phyloP scores from a whole-genome alignment of 2,329 filamentous ascomycete species.

The Fusarium liriodendri region DNA sequence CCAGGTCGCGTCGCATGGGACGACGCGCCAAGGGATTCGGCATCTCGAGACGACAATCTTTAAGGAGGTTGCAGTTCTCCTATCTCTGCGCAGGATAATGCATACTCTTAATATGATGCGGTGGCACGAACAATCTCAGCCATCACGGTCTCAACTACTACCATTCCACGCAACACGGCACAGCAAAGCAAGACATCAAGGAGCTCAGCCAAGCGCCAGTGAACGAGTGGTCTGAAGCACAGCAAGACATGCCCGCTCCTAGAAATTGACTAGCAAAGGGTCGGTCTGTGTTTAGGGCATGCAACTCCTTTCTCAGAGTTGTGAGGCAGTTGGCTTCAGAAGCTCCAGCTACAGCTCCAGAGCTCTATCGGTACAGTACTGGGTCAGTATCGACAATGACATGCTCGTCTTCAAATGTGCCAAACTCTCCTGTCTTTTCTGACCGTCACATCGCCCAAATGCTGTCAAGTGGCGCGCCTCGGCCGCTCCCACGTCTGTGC shows the following conservation, averaged over 20 bases:
- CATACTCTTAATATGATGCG: neutral
- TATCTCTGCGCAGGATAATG: neutral
- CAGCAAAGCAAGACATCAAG: slow-evolving; percentile 6
- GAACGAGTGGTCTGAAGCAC: slow-evolving; percentile 6
- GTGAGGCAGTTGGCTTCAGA: neutral
- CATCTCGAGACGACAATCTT: neutral
- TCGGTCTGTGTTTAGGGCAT: neutral
- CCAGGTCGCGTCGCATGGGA: slow-evolving; percentile 1
- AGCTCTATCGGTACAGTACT: neutral
- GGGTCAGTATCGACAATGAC: neutral
- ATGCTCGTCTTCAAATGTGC: neutral
- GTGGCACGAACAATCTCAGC: neutral
- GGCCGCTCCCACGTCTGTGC: slow-evolving; percentile 42
- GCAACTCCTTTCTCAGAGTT: neutral
- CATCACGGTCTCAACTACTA: neutral
- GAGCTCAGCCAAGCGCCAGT: neutral
- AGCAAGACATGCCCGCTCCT: slow-evolving; percentile 11
- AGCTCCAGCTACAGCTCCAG: neutral
- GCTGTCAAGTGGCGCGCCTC: slow-evolving; percentile 32
- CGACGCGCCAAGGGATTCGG: neutral
- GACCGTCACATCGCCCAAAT: slow-evolving; percentile 13
- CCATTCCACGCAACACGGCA: slow-evolving; percentile 8
- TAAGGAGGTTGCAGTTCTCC: neutral
- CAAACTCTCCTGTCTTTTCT: neutral
- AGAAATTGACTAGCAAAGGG: neutral